These are phyloP conservation scores for Capronia epimyces DNA, from an alignment of 2,329 filamentous ascomycete species.

Conservation along the genomic window DNA sequence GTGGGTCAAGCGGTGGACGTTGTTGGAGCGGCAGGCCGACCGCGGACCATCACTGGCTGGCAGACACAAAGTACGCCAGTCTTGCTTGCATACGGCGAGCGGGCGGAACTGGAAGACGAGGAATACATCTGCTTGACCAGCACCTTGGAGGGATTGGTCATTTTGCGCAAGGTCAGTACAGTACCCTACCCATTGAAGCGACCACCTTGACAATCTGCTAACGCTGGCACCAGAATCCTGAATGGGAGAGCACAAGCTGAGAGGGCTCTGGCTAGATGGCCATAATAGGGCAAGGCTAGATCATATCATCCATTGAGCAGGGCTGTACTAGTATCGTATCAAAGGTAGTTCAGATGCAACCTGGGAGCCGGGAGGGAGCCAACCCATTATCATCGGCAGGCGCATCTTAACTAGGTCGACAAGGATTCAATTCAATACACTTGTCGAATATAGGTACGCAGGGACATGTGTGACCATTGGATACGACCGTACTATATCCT, in stretches of 20 bases:
- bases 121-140: slow-evolving; percentile 90
- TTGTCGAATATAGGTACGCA: no score
- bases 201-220: slow-evolving; percentile 22
- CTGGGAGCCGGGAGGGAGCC: neutral
- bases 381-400: no score
- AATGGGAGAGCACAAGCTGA: slow-evolving; percentile 41
- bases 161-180: slow-evolving; percentile 86
- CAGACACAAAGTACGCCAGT: slow-evolving; percentile 99
- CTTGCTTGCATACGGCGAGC: slow-evolving; percentile 85
- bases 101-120: slow-evolving; percentile 95
- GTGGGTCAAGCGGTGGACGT: slow-evolving; percentile 98
- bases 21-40: slow-evolving; percentile 90
- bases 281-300: neutral
- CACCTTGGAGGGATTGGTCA: slow-evolving; percentile 89
- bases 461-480: no score
- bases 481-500: no score
- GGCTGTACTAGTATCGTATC: slow-evolving; percentile 8
- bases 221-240: slow-evolving; percentile 39
- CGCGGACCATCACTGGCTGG: slow-evolving; percentile 99
- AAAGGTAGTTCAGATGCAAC: slow-evolving; percentile 5
- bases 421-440: no score
- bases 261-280: neutral
- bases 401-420: no score
- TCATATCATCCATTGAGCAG: neutral
- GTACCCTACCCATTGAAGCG: neutral